phyloP scores from a whole-genome alignment of 805 yeast genomes.

The Pichia ethanolica region DNA sequence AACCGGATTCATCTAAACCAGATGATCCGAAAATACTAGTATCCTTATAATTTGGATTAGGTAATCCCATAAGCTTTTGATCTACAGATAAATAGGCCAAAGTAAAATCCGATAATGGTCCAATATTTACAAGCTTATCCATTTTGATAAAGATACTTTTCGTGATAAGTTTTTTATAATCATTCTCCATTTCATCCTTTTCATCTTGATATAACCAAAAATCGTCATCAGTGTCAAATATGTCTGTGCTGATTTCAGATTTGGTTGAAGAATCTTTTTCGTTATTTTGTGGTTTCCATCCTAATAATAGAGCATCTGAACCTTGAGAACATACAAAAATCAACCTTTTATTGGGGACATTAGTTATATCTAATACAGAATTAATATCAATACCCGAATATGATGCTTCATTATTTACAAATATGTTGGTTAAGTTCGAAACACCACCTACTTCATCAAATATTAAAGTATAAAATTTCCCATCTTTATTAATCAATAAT shows the following conservation, averaged over 20 bases:
- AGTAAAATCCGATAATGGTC: slow-evolving; percentile 67
- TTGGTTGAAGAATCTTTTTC: slow-evolving; percentile 11
- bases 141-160: slow-evolving; percentile 35
- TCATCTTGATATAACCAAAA: slow-evolving; percentile 30
- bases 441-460: slow-evolving; percentile 32
- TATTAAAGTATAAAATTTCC: slow-evolving; percentile 31
- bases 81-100: slow-evolving; percentile 54
- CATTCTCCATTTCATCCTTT: slow-evolving; percentile 1
- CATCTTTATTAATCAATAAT: slow-evolving; percentile 35
- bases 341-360: slow-evolving; percentile 31
- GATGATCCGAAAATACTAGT: slow-evolving; percentile 61
- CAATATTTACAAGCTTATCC: slow-evolving; percentile 56
- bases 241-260: slow-evolving; percentile 8
- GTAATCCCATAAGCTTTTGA: slow-evolving; percentile 48
- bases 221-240: slow-evolving; percentile 37
- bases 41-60: slow-evolving; percentile 62
- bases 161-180: no score
- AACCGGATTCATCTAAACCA: slow-evolving; percentile 52
- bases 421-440: slow-evolving; percentile 23
- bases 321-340: slow-evolving; percentile 56
- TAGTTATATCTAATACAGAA: slow-evolving; percentile 36
- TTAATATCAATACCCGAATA: slow-evolving; percentile 21
- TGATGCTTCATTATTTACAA: slow-evolving; percentile 13
- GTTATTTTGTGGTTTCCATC: slow-evolving; percentile 23
- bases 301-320: slow-evolving; percentile 49